These are phyloP conservation scores for Xylariaceae sp. DNA, from an alignment of 2,329 filamentous ascomycete species.

Conservation along the genomic window DNA sequence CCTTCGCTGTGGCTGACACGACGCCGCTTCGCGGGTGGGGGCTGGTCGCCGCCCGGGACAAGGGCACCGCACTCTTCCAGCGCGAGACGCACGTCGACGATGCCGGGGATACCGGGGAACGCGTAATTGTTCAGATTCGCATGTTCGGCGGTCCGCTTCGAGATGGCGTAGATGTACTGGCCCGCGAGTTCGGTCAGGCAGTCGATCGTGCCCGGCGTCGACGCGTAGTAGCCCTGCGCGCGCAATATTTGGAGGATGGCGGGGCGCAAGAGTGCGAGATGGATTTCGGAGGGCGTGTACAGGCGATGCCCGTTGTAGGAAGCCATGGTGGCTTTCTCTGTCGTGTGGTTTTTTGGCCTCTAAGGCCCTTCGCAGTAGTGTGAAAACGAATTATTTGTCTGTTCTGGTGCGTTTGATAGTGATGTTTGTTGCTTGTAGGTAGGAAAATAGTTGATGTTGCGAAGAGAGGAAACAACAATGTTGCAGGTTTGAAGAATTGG, in stretches of 20 bases:
- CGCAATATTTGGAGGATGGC: slow-evolving; percentile 86
- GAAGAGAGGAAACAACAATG: not conserved
- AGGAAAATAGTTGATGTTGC: too few relatives aligned
- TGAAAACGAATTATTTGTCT: not conserved
- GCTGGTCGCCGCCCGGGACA: slow-evolving; percentile 53
- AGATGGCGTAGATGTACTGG: slow-evolving; percentile 72
- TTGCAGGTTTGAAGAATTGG: not conserved
- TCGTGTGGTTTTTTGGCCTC: not conserved
- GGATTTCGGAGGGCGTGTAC: slow-evolving; percentile 25
- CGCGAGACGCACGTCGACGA: slow-evolving; percentile 80
- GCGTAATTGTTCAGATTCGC: slow-evolving; percentile 59
- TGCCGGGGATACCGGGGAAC: slow-evolving; percentile 50
- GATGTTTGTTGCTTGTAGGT: too few relatives aligned
- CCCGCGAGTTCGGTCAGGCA: slow-evolving; percentile 81
- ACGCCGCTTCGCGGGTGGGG: slow-evolving; percentile 12
- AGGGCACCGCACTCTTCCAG: slow-evolving; percentile 76
- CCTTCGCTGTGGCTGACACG: slow-evolving; percentile 3
- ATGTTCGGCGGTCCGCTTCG: slow-evolving; percentile 65
- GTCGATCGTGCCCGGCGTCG: slow-evolving; percentile 76
- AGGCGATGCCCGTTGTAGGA: slow-evolving; percentile 21
- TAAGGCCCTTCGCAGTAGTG: not conserved
- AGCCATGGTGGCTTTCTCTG: slow-evolving; percentile 19
- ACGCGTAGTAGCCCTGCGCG: slow-evolving; percentile 81
- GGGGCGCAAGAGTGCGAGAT: slow-evolving; percentile 76
- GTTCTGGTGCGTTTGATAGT: not conserved